These are phyloP conservation scores for Ensete glaucum DNA, from an alignment of 176 grass and related monocot genomes.

Conservation along the genomic window DNA sequence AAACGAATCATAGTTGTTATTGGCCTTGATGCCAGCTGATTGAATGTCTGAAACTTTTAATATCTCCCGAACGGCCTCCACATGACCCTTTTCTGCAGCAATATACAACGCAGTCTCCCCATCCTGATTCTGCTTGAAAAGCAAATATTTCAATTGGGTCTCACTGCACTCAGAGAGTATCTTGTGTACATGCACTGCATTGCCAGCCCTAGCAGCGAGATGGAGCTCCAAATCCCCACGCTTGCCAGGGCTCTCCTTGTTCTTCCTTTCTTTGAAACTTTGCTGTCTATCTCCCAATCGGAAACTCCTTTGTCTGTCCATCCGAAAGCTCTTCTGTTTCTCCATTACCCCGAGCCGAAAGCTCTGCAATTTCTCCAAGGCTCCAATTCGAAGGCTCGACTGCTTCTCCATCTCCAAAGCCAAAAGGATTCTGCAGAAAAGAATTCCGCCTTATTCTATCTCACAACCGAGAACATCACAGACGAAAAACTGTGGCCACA, in stretches of 20 bases:
- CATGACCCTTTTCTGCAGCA: slow-evolving; percentile 1
- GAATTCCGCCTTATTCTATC: too few relatives aligned
- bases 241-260: slow-evolving; percentile 6
- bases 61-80: slow-evolving; percentile 1
- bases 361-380: slow-evolving; percentile 14
- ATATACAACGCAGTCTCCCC: slow-evolving; percentile 3
- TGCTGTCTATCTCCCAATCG: neutral
- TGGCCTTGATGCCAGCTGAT: neutral
- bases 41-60: slow-evolving; percentile 10
- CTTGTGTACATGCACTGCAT: neutral
- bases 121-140: slow-evolving; percentile 8
- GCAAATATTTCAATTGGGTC: neutral
- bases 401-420: neutral
- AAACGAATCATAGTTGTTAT: slow-evolving; percentile 7
- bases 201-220: slow-evolving; percentile 5
- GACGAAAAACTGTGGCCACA: neutral
- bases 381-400: neutral
- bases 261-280: slow-evolving; percentile 8
- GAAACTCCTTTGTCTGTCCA: neutral
- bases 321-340: slow-evolving; percentile 17
- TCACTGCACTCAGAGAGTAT: slow-evolving; percentile 1
- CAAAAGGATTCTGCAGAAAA: neutral
- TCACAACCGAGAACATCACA: neutral
- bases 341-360: neutral
- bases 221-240: neutral